phyloP scores from a whole-genome alignment of 2,329 filamentous ascomycete species.

The Fusarium nisikadoi region DNA sequence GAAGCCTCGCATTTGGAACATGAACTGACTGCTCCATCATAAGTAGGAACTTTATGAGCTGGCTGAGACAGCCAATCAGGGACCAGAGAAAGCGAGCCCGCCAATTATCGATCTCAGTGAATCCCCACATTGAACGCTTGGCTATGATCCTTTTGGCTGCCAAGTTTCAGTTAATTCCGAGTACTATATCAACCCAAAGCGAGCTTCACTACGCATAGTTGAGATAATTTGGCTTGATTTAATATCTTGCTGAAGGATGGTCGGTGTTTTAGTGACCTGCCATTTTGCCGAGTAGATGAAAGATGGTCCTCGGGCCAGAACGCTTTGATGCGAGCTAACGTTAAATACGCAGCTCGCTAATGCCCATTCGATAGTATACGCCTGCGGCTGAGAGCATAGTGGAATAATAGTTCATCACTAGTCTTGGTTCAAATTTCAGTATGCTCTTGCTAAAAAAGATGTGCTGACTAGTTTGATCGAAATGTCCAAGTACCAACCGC shows the following conservation, averaged over 20 bases:
- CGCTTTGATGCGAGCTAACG: background rate
- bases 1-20: no score
- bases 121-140: background rate
- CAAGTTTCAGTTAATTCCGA: background rate
- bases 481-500: rapidly evolving
- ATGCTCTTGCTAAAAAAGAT: background rate
- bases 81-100: background rate
- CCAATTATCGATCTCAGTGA: background rate
- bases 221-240: no score
- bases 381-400: background rate
- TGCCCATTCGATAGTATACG: background rate
- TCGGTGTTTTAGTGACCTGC: rapidly evolving
- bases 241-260: no score
- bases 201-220: no score
- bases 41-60: rapidly evolving
- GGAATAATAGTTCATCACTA: rapidly evolving
- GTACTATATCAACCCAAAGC: background rate
- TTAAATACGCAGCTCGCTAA: rapidly evolving
- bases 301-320: rapidly evolving
- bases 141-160: background rate
- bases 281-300: rapidly evolving
- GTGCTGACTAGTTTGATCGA: rapidly evolving
- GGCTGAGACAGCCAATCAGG: background rate
- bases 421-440: rapidly evolving
- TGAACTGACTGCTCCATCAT: background rate